Evolutionary conservation across 192 early-diverging fungal genomes (phyloP).

Genomic region (Gaertneriomyces semiglobifer): DNA sequence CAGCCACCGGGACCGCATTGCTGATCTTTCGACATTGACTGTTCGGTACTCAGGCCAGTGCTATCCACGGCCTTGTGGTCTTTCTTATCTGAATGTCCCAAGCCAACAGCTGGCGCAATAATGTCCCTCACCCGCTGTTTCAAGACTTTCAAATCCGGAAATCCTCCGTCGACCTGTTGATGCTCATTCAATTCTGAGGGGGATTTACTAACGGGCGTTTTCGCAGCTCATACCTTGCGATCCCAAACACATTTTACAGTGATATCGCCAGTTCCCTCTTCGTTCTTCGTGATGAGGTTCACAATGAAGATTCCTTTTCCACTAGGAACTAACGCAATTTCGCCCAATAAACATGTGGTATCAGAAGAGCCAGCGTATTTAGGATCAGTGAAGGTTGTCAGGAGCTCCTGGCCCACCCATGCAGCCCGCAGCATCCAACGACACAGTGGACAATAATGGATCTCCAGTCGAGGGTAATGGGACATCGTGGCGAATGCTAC

Average conservation of each 20-base stretch:
- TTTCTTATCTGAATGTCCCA: constrained; percentile 4
- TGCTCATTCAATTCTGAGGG: background rate
- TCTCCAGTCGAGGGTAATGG: background rate
- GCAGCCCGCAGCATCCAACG: constrained; percentile 20
- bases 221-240: background rate
- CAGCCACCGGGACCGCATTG: too few relatives aligned
- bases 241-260: background rate
- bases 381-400: constrained; percentile 6
- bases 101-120: constrained; percentile 3
- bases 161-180: constrained; percentile 5
- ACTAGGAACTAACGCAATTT: constrained; percentile 9
- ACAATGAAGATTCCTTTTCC: background rate
- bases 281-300: background rate
- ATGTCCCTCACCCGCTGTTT: constrained; percentile 17
- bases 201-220: background rate
- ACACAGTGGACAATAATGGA: constrained; percentile 15
- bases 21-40: too few relatives aligned
- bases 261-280: too few relatives aligned
- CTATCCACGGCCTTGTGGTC: background rate
- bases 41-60: too few relatives aligned
- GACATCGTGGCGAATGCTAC: too few relatives aligned
- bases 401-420: constrained; percentile 15
- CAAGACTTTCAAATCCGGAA: constrained; percentile 12
- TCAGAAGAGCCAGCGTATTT: background rate
- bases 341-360: constrained; percentile 1